Percentiles rank a stretch among this genome's conserved stretches.
phyloP scores from a whole-genome alignment of 768 basidiomycete species.

The Rickenella mellea region DNA sequence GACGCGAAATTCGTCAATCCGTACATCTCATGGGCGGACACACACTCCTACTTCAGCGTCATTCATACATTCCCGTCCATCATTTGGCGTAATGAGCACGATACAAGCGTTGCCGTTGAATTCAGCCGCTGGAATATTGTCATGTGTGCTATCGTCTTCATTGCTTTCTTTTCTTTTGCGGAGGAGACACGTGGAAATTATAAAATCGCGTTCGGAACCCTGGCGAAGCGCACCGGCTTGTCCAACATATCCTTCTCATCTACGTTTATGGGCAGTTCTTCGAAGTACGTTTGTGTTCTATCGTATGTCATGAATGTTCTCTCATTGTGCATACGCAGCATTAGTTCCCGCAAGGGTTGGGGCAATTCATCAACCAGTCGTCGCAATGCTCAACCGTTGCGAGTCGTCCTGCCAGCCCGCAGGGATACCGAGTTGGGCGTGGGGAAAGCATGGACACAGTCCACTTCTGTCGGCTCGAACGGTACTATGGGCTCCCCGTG shows the following conservation, averaged over 20 bases:
- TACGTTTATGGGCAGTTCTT: no score
- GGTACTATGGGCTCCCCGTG: no score
- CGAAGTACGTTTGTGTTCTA: no score
- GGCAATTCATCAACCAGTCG: no score
- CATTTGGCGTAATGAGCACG: slow-evolving; percentile 28
- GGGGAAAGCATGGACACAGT: no score
- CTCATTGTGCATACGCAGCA: no score
- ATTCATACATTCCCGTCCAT: slow-evolving; percentile 31
- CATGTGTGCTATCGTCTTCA: slow-evolving; percentile 47
- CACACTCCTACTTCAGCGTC: slow-evolving; percentile 38
- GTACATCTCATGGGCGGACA: slow-evolving; percentile 42
- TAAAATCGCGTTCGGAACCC: slow-evolving; percentile 29
- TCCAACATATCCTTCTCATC: slow-evolving; percentile 64
- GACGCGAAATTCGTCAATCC: slow-evolving; percentile 27
- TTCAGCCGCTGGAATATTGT: slow-evolving; percentile 40
- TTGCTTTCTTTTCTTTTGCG: slow-evolving; percentile 55
- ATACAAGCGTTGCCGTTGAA: slow-evolving; percentile 24
- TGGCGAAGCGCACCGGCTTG: slow-evolving; percentile 36
- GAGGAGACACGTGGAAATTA: slow-evolving; percentile 52
- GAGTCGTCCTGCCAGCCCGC: no score
- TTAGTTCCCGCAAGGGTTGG: no score
- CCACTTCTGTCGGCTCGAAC: no score
- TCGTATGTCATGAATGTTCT: no score
- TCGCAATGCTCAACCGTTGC: no score
- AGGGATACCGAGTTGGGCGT: no score